Percentiles rank a stretch among this genome's conserved stretches.
These are phyloP conservation scores for Chlorokybus atmophyticus DNA, from an alignment of 139 green algal species.

Conservation along the genomic window DNA sequence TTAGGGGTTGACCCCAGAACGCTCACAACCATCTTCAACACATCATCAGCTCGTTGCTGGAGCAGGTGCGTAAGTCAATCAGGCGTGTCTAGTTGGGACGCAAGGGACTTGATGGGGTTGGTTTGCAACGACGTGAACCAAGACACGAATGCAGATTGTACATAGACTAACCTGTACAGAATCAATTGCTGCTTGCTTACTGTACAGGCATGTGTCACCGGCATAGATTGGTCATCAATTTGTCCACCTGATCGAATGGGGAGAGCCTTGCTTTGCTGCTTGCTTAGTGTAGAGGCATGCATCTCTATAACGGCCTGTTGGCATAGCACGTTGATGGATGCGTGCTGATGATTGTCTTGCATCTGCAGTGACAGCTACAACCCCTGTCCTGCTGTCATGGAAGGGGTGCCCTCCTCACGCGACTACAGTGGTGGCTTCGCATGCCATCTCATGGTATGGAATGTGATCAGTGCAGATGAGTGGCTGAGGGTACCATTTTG, in stretches of 20 bases:
- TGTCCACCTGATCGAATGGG: background rate
- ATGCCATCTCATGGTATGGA: slow-evolving; percentile 38
- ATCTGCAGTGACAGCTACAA: slow-evolving; percentile 17
- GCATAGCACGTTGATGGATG: slow-evolving; percentile 21
- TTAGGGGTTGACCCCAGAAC: slow-evolving; percentile 43
- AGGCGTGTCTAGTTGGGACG: background rate
- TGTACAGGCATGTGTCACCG: slow-evolving; percentile 1
- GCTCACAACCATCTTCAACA: slow-evolving; percentile 54
- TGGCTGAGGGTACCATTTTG: too few species aligned
- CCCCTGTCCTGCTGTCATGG: slow-evolving; percentile 27
- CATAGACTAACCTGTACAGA: too few species aligned
- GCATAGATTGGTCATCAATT: background rate
- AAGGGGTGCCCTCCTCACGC: slow-evolving; percentile 30
- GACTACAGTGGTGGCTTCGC: slow-evolving; percentile 48
- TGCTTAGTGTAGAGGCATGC: too few species aligned
- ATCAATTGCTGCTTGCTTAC: too few species aligned
- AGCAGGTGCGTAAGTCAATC: slow-evolving; percentile 27
- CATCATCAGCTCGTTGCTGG: slow-evolving; percentile 49
- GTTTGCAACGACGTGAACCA: too few species aligned
- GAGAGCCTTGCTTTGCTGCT: background rate
- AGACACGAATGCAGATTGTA: too few species aligned
- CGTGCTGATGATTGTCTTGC: slow-evolving; percentile 16
- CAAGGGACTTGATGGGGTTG: background rate
- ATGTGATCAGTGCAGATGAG: too few species aligned
- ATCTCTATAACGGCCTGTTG: background rate